Evolutionary conservation across 768 basidiomycete species (phyloP), one percentile per base, ranked within the genome.

Genomic region (Rhizopogon sp.): DNA sequence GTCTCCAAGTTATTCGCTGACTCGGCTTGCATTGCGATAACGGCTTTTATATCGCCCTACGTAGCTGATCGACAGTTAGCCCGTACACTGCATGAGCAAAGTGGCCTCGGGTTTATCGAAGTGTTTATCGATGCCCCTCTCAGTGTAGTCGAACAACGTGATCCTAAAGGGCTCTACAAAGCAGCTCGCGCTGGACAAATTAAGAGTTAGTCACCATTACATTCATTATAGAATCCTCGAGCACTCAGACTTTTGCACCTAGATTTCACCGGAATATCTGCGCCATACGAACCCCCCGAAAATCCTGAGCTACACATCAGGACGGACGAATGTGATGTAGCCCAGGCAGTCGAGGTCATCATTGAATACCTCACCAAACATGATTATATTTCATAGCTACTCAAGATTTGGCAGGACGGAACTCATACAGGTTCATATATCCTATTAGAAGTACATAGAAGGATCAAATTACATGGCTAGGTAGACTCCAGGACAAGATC

Each of bases 11-110:
- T 98, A 41, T 97, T 99, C 70, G 84, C 94, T 17, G 90, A 95
- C 64, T 82, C 94, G 3, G 87, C 83, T 33, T 90, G 88, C 62
- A 79, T 97, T 60, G 79, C 90, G 16, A 78, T 98, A 67, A 96
- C 97, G 16, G 95, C 97, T 11, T 99, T 99, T 75, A 99, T 99
- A 71, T 98, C 97, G 1, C 97, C 97, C n/a, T 98, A 98, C 73
- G 79, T 82, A 47, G 80, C 84, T 13, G 96, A 99, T 76, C 85
- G 97, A 35, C 78, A 81, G 11, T 68, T 87, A 45, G 97, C 91
- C 20, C 84, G 97, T 43, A 76, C 85, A 56, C 78, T 98, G 29
- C 96, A 99, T 70, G 79, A 82, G 46, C 77, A 82, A 49, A 77
- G 83, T 2, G 76, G 78, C 16, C 72, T 98, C 42, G 83, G 85